Evolutionary conservation across 352 stramenopile species (phyloP).

Genomic region (Globisporangium canariense): DNA sequence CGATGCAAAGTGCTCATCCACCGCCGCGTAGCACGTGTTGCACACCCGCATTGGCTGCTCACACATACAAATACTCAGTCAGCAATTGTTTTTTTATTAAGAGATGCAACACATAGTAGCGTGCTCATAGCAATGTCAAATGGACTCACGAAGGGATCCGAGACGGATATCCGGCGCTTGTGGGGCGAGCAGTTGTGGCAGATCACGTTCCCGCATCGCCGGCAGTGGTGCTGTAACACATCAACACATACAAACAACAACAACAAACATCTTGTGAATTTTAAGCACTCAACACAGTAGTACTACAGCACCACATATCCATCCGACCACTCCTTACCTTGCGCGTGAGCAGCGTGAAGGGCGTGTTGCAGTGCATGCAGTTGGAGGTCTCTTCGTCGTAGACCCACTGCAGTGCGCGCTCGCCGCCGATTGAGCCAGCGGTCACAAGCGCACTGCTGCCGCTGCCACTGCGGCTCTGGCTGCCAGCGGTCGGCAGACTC

Average conservation of each 20-base stretch:
- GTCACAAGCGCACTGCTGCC: slow-evolving; percentile 34
- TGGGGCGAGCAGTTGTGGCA: slow-evolving; percentile 86
- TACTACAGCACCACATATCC: not conserved
- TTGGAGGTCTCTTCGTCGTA: slow-evolving; percentile 83
- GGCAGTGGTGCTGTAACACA: slow-evolving; percentile 64
- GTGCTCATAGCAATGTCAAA: not conserved
- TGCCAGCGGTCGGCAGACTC: slow-evolving; percentile 55
- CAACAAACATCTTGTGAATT: too few relatives aligned
- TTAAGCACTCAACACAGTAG: too few relatives aligned
- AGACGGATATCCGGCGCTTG: slow-evolving; percentile 77
- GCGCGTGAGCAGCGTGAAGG: slow-evolving; percentile 76
- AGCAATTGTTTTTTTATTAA: not conserved
- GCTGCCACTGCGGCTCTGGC: slow-evolving; percentile 19
- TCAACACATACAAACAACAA: not conserved
- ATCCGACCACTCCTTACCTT: slow-evolving; percentile 38
- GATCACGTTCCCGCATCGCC: slow-evolving; percentile 80
- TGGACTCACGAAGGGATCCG: slow-evolving; percentile 71
- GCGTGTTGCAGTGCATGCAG: slow-evolving; percentile 87
- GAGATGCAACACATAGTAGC: slow-evolving; percentile 1
- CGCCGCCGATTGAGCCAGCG: slow-evolving; percentile 20
- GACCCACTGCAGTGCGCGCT: slow-evolving; percentile 74
- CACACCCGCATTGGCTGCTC: slow-evolving; percentile 80
- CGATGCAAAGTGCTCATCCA: slow-evolving; percentile 83
- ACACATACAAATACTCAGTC: slow-evolving; percentile 6
- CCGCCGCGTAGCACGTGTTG: slow-evolving; percentile 79